Percentiles rank a stretch among this genome's conserved stretches.
Conservation (phyloP, 768 basidiomycete species). For the Naganishia vishniacii region DNA sequence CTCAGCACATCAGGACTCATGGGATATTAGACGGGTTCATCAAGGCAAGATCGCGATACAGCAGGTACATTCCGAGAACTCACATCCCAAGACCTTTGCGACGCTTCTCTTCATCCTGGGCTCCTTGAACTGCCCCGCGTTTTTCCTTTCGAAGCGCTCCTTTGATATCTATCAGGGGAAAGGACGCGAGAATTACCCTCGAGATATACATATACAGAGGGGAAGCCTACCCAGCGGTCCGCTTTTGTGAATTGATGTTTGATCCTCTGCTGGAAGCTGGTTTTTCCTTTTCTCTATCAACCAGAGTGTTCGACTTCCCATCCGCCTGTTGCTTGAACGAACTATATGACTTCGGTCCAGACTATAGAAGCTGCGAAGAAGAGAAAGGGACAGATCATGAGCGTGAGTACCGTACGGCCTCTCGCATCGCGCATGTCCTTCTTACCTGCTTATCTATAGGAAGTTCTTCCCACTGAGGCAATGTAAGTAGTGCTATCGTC, state of each 20-base stretch:
- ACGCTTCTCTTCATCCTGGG: no score
- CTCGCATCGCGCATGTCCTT: no score
- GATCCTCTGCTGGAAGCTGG: neutral
- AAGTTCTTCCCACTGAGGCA: conserved; percentile 43
- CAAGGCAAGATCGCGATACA: no score
- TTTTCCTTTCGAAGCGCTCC: neutral
- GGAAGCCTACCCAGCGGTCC: neutral
- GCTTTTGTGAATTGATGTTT: neutral
- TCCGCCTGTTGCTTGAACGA: no score
- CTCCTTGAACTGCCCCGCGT: no score
- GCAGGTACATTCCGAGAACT: no score
- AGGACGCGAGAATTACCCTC: neutral
- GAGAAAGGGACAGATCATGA: conserved; percentile 45
- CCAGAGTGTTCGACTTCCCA: no score
- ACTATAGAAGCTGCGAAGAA: conserved; percentile 1
- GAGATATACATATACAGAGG: neutral
- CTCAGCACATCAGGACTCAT: no score
- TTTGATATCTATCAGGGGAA: neutral
- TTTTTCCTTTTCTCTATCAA: no score
- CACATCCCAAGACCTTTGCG: no score
- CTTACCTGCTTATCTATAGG: conserved; percentile 28
- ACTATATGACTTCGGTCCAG: conserved; percentile 7
- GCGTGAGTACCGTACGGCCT: conserved; percentile 30
- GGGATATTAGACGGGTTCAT: no score
- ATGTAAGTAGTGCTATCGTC: conserved; percentile 32